Evolutionary conservation across 2,329 filamentous ascomycete species (phyloP).

Genomic region (Neoascochyta sp.): DNA sequence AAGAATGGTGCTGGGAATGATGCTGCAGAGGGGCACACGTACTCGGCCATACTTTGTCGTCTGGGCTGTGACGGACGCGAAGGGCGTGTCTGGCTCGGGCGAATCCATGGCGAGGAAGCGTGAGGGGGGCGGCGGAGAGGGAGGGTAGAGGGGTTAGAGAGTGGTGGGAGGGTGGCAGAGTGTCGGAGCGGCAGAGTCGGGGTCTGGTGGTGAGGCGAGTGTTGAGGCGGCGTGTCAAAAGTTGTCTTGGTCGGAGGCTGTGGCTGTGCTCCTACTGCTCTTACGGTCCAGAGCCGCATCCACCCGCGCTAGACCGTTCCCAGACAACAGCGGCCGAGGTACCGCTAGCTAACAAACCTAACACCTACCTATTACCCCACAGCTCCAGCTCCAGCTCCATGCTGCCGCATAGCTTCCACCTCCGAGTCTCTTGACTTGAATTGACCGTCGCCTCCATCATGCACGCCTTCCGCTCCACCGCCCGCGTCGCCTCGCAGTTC

Average conservation of each 20-base stretch:
- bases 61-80: slow-evolving; percentile 82
- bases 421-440: no score
- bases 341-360: no score
- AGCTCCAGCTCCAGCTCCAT: no score
- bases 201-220: slow-evolving; percentile 9
- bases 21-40: slow-evolving; percentile 43
- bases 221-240: slow-evolving; percentile 31
- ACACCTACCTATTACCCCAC: no score
- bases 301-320: no score
- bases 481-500: slow-evolving; percentile 60
- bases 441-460: slow-evolving; percentile 24
- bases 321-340: no score
- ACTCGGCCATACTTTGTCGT: slow-evolving; percentile 72
- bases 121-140: background rate
- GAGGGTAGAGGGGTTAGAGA: slow-evolving; percentile 1
- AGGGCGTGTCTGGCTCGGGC: slow-evolving; percentile 86
- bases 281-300: no score
- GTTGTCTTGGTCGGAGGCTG: no score
- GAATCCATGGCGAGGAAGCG: slow-evolving; percentile 66
- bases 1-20: no score
- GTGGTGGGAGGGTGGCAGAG: slow-evolving; percentile 1
- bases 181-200: slow-evolving; percentile 1
- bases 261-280: no score
- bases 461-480: slow-evolving; percentile 56
- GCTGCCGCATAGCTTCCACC: no score